Conservation (phyloP, 164 flowering plant species). For the Tetrastigma voinierianum region DNA sequence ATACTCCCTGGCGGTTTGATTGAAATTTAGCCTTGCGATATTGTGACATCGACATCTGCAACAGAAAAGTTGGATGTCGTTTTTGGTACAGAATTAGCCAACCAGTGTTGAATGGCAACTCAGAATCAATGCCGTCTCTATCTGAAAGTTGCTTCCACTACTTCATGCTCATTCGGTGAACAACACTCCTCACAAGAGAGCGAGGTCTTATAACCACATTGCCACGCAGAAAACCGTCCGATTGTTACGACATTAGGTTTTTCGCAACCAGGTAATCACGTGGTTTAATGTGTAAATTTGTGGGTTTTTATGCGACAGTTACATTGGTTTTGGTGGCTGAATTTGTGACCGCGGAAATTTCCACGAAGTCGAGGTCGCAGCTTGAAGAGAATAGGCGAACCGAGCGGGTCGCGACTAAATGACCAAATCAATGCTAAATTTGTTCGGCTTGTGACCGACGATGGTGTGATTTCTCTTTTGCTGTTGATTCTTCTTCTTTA, state of each 20-base stretch:
- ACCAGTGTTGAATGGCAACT: constrained; percentile 15
- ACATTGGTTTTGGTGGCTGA: neutral
- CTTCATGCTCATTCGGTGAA: constrained; percentile 9
- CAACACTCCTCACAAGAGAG: constrained; percentile 5
- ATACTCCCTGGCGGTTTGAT: too few species aligned
- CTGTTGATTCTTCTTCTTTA: neutral
- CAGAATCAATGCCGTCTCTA: constrained; percentile 26
- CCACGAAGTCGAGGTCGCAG: too few species aligned
- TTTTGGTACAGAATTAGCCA: constrained; percentile 35
- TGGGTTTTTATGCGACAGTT: neutral
- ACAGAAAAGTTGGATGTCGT: constrained; percentile 31
- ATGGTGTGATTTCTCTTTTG: constrained; percentile 39
- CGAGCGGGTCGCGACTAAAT: constrained; percentile 53
- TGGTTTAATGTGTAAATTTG: neutral
- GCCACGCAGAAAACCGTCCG: constrained; percentile 13
- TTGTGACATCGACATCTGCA: neutral
- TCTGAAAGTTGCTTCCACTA: constrained; percentile 22
- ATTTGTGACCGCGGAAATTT: constrained; percentile 37
- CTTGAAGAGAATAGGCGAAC: constrained; percentile 26
- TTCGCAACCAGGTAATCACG: constrained; percentile 56
- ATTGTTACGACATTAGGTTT: constrained; percentile 33
- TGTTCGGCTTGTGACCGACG: constrained; percentile 64
- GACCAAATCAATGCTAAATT: constrained; percentile 41
- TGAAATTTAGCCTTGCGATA: neutral
- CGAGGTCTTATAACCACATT: constrained; percentile 15